Conservation (phyloP, 306 rosid genomes). For the Acacia melanoxylon region DNA sequence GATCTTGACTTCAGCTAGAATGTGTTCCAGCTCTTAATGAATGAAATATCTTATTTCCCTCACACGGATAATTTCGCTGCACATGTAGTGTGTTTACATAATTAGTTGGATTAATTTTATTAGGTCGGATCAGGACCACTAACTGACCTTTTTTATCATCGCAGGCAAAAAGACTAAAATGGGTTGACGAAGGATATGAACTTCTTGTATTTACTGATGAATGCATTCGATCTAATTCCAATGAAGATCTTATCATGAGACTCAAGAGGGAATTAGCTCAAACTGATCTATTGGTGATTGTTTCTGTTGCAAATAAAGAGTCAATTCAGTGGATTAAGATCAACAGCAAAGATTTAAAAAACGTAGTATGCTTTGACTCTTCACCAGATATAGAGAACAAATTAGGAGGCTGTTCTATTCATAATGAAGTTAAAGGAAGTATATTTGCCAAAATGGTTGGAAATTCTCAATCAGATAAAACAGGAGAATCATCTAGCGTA, state of each 20-base stretch:
- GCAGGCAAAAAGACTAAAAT: slow-evolving; percentile 60
- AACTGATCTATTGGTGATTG: slow-evolving; percentile 53
- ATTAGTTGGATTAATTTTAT: background rate
- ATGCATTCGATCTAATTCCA: slow-evolving; percentile 19
- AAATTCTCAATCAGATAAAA: slow-evolving; percentile 27
- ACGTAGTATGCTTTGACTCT: slow-evolving; percentile 58
- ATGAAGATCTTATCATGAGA: slow-evolving; percentile 12
- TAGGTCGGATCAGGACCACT: background rate
- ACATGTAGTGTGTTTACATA: background rate
- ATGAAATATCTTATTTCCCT: background rate
- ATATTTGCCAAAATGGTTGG: slow-evolving; percentile 33
- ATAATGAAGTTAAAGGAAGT: slow-evolving; percentile 29
- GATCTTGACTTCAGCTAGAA: background rate
- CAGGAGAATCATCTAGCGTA: slow-evolving; percentile 42
- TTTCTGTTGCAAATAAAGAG: slow-evolving; percentile 47
- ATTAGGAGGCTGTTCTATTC: slow-evolving; percentile 50
- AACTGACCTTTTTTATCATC: background rate
- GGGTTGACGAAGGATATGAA: slow-evolving; percentile 63
- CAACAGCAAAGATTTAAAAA: slow-evolving; percentile 29
- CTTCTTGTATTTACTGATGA: slow-evolving; percentile 53
- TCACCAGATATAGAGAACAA: slow-evolving; percentile 44
- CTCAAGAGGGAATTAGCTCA: slow-evolving; percentile 28
- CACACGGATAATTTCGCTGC: background rate
- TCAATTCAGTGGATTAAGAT: slow-evolving; percentile 45
- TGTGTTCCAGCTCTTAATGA: background rate